Base-by-base conservation (phyloP, 345 rosid species). In the Mangifera indica region DNA sequence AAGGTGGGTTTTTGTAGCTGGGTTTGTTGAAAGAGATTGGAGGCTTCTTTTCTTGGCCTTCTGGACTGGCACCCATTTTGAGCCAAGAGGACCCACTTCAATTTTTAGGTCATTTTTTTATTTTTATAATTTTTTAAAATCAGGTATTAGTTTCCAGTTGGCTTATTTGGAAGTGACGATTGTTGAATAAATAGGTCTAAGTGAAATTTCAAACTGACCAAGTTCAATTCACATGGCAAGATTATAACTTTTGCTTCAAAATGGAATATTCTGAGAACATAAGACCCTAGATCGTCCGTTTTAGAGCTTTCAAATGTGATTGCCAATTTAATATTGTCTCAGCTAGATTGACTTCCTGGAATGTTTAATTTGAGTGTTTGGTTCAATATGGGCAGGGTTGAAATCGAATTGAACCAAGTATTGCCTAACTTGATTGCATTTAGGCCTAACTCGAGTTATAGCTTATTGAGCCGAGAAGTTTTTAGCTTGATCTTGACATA, bases 31-130 rank as follows among this genome's bases (percentile, higher is more conserved):
- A 44, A 62, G 74, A 60, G 69, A 72, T 25, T 55, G 77, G 45
- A 17, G 71, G 59, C 53, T 52, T 75, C 48, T 78, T 81, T 79
- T 46, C 77, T 74, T 74, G 85, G 69, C 64, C 80, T 81, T 73
- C 73, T 51, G 91, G 86, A 29, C 91, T 87, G 91, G 86, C 87
- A 86, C 79, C 84, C 93, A 89, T 80, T 74, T 77, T 83, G 79
- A 79, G 76, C 58, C 66, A 21, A 10, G 70, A 81, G 93, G 87
- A 62, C 97, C 93, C 83, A 75, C 65, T 73, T 44, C 40, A 25
- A 21, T 44, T 32, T 34, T 18, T 55, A 70, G 37, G 51, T 69
- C 51, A 67, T 60, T 56, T 29, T 51, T 65, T 64, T 20, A 56
- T 26, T 56, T 60, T 52, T 25, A 22, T 29, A 62, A 48, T 12